These are phyloP conservation scores for Diaporthe ilicicola DNA, from an alignment of 2,329 filamentous ascomycete genomes.

Conservation along the genomic window DNA sequence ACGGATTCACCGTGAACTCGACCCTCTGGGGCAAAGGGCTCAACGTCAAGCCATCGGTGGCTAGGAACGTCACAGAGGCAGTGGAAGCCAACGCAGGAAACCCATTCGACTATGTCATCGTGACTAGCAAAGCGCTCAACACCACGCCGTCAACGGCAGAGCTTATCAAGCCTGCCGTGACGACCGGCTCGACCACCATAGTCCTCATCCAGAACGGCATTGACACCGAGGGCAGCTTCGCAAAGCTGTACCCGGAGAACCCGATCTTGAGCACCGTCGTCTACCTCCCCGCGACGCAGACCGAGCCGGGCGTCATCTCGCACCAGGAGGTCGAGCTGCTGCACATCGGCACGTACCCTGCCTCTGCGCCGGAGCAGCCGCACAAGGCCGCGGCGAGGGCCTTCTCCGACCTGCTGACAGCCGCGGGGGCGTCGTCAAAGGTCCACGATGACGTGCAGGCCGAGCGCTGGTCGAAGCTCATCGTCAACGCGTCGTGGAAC, in stretches of 20 bases:
- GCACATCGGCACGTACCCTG: conserved; percentile 27
- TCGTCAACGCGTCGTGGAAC: conserved; percentile 80
- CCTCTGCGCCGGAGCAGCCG: conserved; percentile 22
- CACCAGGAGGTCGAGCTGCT: conserved; percentile 25
- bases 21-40: conserved; percentile 41
- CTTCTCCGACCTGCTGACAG: conserved; percentile 53
- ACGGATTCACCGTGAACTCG: conserved; percentile 44
- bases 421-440: conserved; percentile 64
- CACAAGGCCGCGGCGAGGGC: conserved; percentile 32
- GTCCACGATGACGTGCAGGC: conserved; percentile 75
- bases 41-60: conserved; percentile 39
- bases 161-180: conserved; percentile 68
- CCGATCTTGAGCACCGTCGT: conserved; percentile 75
- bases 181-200: conserved; percentile 58
- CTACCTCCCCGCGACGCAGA: conserved; percentile 74
- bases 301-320: conserved; percentile 45
- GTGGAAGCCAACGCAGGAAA: conserved; percentile 38
- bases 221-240: conserved; percentile 74
- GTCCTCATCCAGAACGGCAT: conserved; percentile 77
- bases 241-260: conserved; percentile 65
- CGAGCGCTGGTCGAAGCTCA: conserved; percentile 79
- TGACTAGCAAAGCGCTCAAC: conserved; percentile 76
- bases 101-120: conserved; percentile 67
- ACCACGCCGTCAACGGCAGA: conserved; percentile 69
- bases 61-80: conserved; percentile 42